A percentile compares a stretch with the other conserved stretches of the same genome.
These are phyloP conservation scores for Colletotrichum caudatum DNA, from an alignment of 2,329 filamentous ascomycete genomes.

Conservation along the genomic window DNA sequence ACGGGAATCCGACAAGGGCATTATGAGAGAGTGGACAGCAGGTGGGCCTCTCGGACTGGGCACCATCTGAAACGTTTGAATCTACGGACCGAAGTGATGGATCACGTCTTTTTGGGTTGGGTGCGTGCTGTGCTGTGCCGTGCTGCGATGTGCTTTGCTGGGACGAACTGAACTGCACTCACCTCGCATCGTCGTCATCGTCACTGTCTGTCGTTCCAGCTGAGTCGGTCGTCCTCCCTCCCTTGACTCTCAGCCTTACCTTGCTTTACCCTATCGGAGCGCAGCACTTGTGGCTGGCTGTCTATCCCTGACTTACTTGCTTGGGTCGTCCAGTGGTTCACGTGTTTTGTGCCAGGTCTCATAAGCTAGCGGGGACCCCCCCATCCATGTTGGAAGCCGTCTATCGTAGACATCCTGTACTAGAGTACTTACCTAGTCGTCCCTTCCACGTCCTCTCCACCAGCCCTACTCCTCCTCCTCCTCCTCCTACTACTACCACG, in stretches of 20 bases:
- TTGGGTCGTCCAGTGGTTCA: constrained; percentile 11
- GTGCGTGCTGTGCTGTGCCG: neutral
- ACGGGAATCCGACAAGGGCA: constrained; percentile 21
- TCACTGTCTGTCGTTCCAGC: neutral
- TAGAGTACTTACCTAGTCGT: too few species aligned
- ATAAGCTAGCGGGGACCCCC: constrained; percentile 8
- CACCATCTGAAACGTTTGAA: constrained; percentile 31
- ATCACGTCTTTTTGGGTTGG: constrained; percentile 1
- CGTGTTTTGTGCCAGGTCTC: neutral
- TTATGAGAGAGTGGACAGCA: neutral
- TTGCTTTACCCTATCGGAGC: neutral
- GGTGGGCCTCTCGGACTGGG: constrained; percentile 7
- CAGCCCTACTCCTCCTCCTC: too few species aligned
- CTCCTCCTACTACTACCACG: too few species aligned
- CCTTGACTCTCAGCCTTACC: constrained; percentile 28
- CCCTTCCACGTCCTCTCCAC: constrained; percentile 1
- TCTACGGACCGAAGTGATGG: constrained; percentile 19
- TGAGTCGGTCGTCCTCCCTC: neutral
- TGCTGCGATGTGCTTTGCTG: neutral
- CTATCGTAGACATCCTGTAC: neutral
- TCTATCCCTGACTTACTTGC: constrained; percentile 1
- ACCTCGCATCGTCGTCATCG: neutral
- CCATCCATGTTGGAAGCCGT: constrained; percentile 12
- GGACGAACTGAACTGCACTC: neutral
- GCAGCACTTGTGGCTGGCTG: neutral